Base-by-base conservation (phyloP, 2,329 filamentous ascomycete genomes). In the Calonectria multiphialidica region DNA sequence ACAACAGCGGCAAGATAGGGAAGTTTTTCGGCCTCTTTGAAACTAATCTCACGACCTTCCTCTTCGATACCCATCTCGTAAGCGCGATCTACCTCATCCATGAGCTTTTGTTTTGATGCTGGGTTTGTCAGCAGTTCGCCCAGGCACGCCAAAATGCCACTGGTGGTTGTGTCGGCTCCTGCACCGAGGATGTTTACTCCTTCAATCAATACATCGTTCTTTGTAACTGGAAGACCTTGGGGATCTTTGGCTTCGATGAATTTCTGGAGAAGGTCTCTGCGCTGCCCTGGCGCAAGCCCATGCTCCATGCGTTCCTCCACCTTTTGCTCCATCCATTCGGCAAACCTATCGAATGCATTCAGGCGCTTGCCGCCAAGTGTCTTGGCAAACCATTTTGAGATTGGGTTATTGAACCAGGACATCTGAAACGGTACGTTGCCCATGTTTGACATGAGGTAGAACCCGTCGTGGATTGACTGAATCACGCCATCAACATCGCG, bases 371-470 rank as follows among this genome's bases (percentile, higher is more conserved):
- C 64, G 1, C 72, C 71, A 3, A 74, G 42, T 1, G 10, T 45
- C 9, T 59, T 68, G 5, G 59, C 50, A 0, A 71, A 1, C 63
- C 59, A 74, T 15, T 71, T 73, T 0, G 67, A 42, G 2, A 71
- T n/a, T 0, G 71, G 64, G 6, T 74, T 74, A 3, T 74, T 73
- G 12, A 74, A 55, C 72, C 72, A 74, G 12, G 55, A 18, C 72
- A 74, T 73, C 9, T 74, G 72, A 1, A 71, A 50, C 0, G 72
- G 67, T 1, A 74, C 12, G 21, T 71, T 68, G 5, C 64, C 72
- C 71, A 74, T 71, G n/a, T 74, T 74, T 1, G 66, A 68, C 72
- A 73, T 74, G 5, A 73, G 47, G 13, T 71, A 74, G 23, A 74
- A 74, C 0, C 72, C 72, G 9, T 74, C 72, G 8, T 73, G 71